These are phyloP conservation scores for Fusarium albidum DNA, from an alignment of 2,329 filamentous ascomycete species.

Conservation along the genomic window DNA sequence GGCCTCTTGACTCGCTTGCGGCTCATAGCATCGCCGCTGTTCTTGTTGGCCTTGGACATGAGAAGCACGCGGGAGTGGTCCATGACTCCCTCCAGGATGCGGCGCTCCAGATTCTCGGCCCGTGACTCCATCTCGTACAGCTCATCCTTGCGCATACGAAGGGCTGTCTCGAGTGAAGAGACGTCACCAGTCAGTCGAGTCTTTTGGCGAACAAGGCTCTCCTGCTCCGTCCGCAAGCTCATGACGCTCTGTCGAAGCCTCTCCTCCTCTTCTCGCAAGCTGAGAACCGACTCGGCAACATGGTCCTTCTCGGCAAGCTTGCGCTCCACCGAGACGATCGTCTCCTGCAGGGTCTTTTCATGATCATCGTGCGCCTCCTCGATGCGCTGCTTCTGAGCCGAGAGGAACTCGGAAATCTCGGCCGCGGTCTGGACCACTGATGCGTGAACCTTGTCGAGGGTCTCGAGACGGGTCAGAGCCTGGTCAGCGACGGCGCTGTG, in stretches of 20 bases:
- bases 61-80: constrained; percentile 94
- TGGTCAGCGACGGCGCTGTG: constrained; percentile 73
- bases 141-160: constrained; percentile 89
- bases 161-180: constrained; percentile 87
- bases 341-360: constrained; percentile 81
- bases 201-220: constrained; percentile 80
- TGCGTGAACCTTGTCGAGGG: constrained; percentile 87
- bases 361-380: constrained; percentile 80
- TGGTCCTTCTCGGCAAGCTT: constrained; percentile 71
- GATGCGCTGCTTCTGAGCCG: constrained; percentile 77
- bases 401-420: constrained; percentile 84
- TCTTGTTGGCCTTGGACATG: constrained; percentile 69
- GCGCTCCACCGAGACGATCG: constrained; percentile 81
- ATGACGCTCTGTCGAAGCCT: constrained; percentile 64
- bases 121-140: constrained; percentile 89
- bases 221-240: constrained; percentile 72
- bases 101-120: constrained; percentile 87
- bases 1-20: constrained; percentile 63
- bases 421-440: constrained; percentile 86
- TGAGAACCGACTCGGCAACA: constrained; percentile 63
- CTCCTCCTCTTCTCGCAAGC: constrained; percentile 60
- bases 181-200: constrained; percentile 84
- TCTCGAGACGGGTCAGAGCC: constrained; percentile 77
- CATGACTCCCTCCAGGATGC: constrained; percentile 94
- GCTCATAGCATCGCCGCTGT: constrained; percentile 63